Percentiles rank a stretch among this genome's conserved stretches.
Conservation (phyloP, 768 basidiomycete genomes). For the Lactarius hengduanensis region DNA sequence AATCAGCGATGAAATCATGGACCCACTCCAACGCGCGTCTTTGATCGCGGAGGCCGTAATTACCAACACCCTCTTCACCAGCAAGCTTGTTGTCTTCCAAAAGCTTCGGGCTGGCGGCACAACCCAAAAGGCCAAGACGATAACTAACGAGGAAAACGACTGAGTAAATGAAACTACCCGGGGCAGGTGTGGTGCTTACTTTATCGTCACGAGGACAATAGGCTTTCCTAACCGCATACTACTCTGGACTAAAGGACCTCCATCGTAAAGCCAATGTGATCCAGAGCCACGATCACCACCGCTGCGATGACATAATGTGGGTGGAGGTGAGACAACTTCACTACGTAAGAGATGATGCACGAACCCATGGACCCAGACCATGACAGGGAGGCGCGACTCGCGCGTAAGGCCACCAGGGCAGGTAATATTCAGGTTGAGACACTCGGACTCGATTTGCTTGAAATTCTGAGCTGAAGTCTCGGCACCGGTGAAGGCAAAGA, state of each 20-base stretch:
- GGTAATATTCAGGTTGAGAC: conserved; percentile 80
- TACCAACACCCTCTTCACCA: conserved; percentile 72
- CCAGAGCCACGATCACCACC: conserved; percentile 73
- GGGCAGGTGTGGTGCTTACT: conserved; percentile 48
- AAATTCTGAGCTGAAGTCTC: conserved; percentile 54
- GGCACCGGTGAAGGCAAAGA: conserved; percentile 57
- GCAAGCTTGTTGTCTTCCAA: conserved; percentile 63
- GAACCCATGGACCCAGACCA: conserved; percentile 87
- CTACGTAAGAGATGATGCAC: conserved; percentile 31
- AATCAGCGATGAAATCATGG: conserved; percentile 48
- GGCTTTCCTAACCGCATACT: conserved; percentile 63
- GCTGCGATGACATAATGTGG: conserved; percentile 38
- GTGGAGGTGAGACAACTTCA: conserved; percentile 14
- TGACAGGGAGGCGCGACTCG: conserved; percentile 63
- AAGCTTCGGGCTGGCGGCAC: conserved; percentile 63
- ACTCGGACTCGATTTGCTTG: conserved; percentile 73
- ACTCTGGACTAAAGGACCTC: conserved; percentile 66
- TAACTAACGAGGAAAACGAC: conserved; percentile 46
- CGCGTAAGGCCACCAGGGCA: conserved; percentile 56
- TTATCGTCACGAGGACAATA: conserved; percentile 69
- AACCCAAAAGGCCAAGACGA: conserved; percentile 74
- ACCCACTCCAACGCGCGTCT: conserved; percentile 51
- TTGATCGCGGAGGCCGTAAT: conserved; percentile 55
- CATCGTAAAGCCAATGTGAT: conserved; percentile 76
- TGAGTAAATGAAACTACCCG: conserved; percentile 22